A percentile compares a stretch with the other conserved stretches of the same genome.
phyloP scores from a whole-genome alignment of 2,329 filamentous ascomycete genomes.

The Diaporthe sp. region DNA sequence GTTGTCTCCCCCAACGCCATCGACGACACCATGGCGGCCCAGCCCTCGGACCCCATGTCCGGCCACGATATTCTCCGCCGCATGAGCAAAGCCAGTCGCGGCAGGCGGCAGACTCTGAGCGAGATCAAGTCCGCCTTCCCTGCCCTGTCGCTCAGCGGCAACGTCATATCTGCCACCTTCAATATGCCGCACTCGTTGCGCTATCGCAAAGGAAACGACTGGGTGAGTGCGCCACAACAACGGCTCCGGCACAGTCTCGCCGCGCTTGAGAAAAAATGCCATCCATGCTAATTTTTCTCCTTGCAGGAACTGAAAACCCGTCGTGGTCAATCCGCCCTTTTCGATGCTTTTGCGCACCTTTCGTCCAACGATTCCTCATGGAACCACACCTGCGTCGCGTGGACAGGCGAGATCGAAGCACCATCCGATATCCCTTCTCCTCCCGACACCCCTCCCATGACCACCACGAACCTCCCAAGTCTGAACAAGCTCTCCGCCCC shows the following conservation, averaged over 20 bases:
- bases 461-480: constrained; percentile 65
- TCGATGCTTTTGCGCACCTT: constrained; percentile 90
- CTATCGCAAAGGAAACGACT: constrained; percentile 71
- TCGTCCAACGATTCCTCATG: constrained; percentile 87
- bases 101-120: constrained; percentile 62
- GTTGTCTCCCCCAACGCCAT: constrained; percentile 45
- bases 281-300: background rate
- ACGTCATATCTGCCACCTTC: constrained; percentile 76
- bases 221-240: constrained; percentile 60
- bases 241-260: background rate
- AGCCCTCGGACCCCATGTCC: constrained; percentile 45
- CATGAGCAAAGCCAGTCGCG: constrained; percentile 60
- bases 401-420: constrained; percentile 89
- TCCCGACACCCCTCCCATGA: constrained; percentile 62
- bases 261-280: background rate
- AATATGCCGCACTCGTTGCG: constrained; percentile 72
- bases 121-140: constrained; percentile 70
- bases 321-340: constrained; percentile 90
- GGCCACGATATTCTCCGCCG: constrained; percentile 58
- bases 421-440: constrained; percentile 60
- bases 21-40: constrained; percentile 39
- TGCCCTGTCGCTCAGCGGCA: constrained; percentile 71
- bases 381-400: constrained; percentile 93
- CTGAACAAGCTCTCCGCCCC: constrained; percentile 84
- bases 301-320: constrained; percentile 79